Evolutionary conservation across 148 eudicot species (phyloP), one percentile per base, ranked within the genome.

Genomic region (Silene conica): DNA sequence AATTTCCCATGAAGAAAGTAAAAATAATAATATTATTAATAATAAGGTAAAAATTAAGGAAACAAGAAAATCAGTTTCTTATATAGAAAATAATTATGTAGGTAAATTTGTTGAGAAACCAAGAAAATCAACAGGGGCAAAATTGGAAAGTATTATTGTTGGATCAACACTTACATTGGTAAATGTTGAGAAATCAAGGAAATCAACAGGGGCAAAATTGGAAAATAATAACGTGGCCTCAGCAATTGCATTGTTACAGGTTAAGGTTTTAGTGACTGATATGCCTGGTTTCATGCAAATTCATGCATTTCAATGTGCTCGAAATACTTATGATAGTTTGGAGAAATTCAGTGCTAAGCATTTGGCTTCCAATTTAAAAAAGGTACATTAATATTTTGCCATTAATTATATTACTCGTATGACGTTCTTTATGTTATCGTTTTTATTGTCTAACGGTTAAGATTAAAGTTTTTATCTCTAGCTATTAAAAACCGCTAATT

Each of bases 251-350:
- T 69, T 86, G 73, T 63, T 87, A 43, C 88, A 88, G 22, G 93
- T 87, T 26, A 88, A 88, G 79, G 90, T 90, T 15, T 78, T 90
- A 31, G 96, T 92, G 4, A 87, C 90, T 12, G 97, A 92, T 74
- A 90, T 92, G 97, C 96, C 97, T 0, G 89, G 82, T 15, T 88
- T 90, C 74, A 90, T 92, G 97, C 97, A 92, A 77, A 73, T 90
- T 18, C 97, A 92, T 70, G 97, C 97, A 4, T 89, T 89, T 50
- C 80, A 86, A 67, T 90, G 90, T 79, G 97, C 97, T 19, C 86
- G 96, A 18, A 78, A 57, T 8, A 90, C 89, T 28, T 83, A 70
- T 73, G 97, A 92, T 83, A 85, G 87, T 80, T 82, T 92, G 82
- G 96, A 92, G 85, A 92, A 77, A 45, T 90, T 90, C 70, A 92